Conservation (phyloP, 1,139 yeast genomes). For the Sugiyamaella xylanicola region DNA sequence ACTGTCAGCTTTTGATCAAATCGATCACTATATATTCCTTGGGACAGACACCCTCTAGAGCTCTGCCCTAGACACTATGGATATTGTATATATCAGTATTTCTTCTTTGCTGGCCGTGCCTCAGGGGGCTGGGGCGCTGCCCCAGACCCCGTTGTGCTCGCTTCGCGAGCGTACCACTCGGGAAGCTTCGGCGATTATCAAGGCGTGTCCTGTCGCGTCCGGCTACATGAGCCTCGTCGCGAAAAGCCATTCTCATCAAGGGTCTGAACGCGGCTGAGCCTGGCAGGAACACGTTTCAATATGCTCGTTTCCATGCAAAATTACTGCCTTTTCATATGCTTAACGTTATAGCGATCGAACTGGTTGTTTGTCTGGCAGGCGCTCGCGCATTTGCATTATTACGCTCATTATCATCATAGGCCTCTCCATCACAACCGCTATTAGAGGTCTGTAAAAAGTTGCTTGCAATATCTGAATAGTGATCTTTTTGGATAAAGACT, state of each 20-base stretch:
- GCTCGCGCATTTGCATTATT: not conserved
- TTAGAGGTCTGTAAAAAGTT: too few relatives aligned
- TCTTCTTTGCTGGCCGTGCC: not conserved
- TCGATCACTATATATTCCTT: not conserved
- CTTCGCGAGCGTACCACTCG: not conserved
- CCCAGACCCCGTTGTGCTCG: not conserved
- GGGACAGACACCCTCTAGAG: not conserved
- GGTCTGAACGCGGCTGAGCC: not conserved
- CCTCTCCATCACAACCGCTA: not conserved
- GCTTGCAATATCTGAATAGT: too few relatives aligned
- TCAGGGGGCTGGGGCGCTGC: slow-evolving; percentile 12
- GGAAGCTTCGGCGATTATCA: too few relatives aligned
- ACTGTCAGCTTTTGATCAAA: slow-evolving; percentile 5
- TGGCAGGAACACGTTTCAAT: not conserved
- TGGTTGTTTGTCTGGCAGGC: not conserved
- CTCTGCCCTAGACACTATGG: not conserved
- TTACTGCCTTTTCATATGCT: not conserved
- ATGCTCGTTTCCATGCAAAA: too few relatives aligned
- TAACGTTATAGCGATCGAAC: not conserved
- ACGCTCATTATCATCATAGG: not conserved
- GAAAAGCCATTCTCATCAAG: not conserved
- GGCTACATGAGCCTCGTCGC: not conserved
- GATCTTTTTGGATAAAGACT: too few relatives aligned
- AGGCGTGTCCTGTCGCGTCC: not conserved
- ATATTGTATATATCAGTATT: too few relatives aligned